These are phyloP conservation scores for Umbelopsis sp. DNA, from an alignment of 192 early-diverging fungal genomes.

Conservation along the genomic window DNA sequence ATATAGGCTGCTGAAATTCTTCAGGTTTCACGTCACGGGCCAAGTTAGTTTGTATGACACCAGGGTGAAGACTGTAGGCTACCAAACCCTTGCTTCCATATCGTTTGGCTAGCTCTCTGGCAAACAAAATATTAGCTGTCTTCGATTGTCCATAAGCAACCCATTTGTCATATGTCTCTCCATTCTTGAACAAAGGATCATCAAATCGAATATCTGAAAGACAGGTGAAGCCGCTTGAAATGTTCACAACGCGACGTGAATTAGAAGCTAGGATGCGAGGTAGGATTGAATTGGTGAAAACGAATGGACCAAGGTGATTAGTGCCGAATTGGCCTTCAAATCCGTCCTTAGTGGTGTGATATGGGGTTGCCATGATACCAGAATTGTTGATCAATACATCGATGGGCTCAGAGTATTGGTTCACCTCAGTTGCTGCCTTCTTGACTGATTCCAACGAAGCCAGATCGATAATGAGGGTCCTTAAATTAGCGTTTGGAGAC, in stretches of 20 bases:
- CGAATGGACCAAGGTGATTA: conserved; percentile 65
- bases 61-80: conserved; percentile 22
- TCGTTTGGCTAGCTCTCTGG: conserved; percentile 24
- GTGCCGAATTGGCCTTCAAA: conserved; percentile 71
- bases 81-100: conserved; percentile 16
- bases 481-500: conserved; percentile 23
- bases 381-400: conserved; percentile 51
- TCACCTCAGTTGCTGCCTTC: conserved; percentile 42
- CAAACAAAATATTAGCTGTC: conserved; percentile 57
- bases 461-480: conserved; percentile 34
- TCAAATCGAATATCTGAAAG: conserved; percentile 18
- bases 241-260: conserved; percentile 38
- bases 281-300: conserved; percentile 39
- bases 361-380: conserved; percentile 66
- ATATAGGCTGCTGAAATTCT: background rate
- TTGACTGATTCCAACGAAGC: conserved; percentile 42
- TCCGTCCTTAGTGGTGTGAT: conserved; percentile 52
- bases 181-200: conserved; percentile 16
- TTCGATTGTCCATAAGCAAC: conserved; percentile 41
- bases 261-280: conserved; percentile 33
- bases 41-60: background rate
- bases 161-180: conserved; percentile 13
- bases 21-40: background rate
- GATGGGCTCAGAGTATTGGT: conserved; percentile 32
- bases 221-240: conserved; percentile 35